phyloP scores from a whole-genome alignment of 2,329 filamentous ascomycete species.

The Fusarium tupiense region DNA sequence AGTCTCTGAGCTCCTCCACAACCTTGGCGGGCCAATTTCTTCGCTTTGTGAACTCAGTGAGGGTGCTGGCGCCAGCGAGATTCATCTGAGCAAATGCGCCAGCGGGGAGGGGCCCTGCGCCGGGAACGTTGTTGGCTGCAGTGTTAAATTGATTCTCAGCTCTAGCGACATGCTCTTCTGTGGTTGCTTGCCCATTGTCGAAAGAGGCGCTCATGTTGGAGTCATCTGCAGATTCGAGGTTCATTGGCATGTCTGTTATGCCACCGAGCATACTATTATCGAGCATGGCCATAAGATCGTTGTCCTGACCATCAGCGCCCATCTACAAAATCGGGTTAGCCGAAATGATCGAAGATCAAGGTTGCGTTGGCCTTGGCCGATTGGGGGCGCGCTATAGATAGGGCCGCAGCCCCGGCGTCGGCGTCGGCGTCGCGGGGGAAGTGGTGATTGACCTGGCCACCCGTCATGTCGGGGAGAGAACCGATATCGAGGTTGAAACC shows the following conservation, averaged over 20 bases:
- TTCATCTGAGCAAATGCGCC: slow-evolving; percentile 49
- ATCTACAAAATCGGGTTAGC: slow-evolving; percentile 40
- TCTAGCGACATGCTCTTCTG: slow-evolving; percentile 46
- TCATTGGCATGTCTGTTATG: slow-evolving; percentile 55
- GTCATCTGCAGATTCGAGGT: slow-evolving; percentile 51
- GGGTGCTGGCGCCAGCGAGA: slow-evolving; percentile 52
- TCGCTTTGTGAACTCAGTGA: slow-evolving; percentile 69
- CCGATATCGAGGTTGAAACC: slow-evolving; percentile 48
- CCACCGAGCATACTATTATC: slow-evolving; percentile 53
- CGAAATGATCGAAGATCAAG: slow-evolving; percentile 19
- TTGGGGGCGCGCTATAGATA: slow-evolving; percentile 10
- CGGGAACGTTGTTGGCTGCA: slow-evolving; percentile 51
- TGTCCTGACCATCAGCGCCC: slow-evolving; percentile 44
- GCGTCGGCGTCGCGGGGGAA: slow-evolving; percentile 9
- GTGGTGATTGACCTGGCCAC: slow-evolving; percentile 38
- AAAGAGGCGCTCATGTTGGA: slow-evolving; percentile 37
- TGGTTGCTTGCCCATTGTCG: slow-evolving; percentile 34
- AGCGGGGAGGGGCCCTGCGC: slow-evolving; percentile 55
- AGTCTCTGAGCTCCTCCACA: slow-evolving; percentile 88
- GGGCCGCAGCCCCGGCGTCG: slow-evolving; percentile 28
- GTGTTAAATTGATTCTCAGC: slow-evolving; percentile 50
- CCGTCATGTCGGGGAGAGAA: slow-evolving; percentile 42
- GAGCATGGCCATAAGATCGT: slow-evolving; percentile 56
- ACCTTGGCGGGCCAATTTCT: slow-evolving; percentile 88
- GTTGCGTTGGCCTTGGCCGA: slow-evolving; percentile 27